phyloP scores from a whole-genome alignment of 768 basidiomycete genomes.

The Hygrocybe coccinea region DNA sequence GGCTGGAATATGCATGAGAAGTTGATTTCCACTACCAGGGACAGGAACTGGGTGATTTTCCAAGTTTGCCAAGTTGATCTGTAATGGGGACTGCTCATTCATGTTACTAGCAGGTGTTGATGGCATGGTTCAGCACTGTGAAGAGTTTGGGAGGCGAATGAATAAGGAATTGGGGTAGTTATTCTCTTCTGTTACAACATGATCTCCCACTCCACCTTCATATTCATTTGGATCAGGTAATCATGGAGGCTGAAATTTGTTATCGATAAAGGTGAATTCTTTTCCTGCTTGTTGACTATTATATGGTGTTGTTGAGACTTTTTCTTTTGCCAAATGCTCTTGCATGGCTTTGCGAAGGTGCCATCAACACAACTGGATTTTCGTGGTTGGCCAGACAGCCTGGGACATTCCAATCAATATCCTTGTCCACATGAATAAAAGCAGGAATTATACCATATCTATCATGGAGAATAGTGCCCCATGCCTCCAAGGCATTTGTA shows the following conservation, averaged over 20 bases:
- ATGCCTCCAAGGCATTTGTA: conserved; percentile 15
- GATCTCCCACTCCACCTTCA: conserved; percentile 31
- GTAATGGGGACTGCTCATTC: no score
- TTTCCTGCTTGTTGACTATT: conserved; percentile 12
- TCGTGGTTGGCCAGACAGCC: conserved; percentile 14
- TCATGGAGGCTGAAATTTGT: conserved; percentile 15
- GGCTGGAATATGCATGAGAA: no score
- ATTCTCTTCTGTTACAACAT: no score
- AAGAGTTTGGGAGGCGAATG: no score
- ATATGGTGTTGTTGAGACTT: conserved; percentile 23
- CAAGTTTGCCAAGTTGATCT: no score
- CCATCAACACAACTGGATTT: conserved; percentile 22
- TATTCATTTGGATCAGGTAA: conserved; percentile 17
- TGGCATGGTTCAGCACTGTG: no score
- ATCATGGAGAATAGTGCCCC: conserved; percentile 9
- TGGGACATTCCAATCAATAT: conserved; percentile 15
- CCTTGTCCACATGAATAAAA: conserved; percentile 16
- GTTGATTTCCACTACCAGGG: no score
- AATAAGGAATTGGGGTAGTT: no score
- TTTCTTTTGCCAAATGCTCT: conserved; percentile 14
- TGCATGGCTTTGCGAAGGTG: conserved; percentile 19
- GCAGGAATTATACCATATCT: conserved; percentile 7
- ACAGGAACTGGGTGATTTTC: no score
- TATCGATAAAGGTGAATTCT: conserved; percentile 19
- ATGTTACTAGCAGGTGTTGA: no score